These are phyloP conservation scores for Sarocladium kiliense DNA, from an alignment of 2,329 filamentous ascomycete genomes.

Conservation along the genomic window DNA sequence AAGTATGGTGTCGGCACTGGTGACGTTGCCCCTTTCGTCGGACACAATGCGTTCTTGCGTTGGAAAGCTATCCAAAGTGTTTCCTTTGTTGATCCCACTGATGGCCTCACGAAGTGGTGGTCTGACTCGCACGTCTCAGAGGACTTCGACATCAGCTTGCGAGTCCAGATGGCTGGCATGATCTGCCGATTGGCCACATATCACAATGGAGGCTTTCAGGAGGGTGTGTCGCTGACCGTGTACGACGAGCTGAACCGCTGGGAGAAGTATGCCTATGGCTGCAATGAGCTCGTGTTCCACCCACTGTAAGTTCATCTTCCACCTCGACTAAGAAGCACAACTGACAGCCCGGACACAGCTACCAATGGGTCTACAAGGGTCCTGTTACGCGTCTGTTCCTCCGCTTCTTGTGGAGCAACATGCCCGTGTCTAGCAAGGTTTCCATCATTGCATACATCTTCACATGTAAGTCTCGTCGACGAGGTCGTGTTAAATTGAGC, in stretches of 20 bases:
- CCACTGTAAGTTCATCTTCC: constrained; percentile 46
- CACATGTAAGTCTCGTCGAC: constrained; percentile 36
- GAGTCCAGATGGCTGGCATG: constrained; percentile 64
- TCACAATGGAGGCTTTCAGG: constrained; percentile 64
- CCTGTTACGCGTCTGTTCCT: constrained; percentile 63
- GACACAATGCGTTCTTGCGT: constrained; percentile 70
- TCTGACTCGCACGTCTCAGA: constrained; percentile 72
- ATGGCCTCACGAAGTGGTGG: constrained; percentile 40
- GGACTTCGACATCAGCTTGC: constrained; percentile 71
- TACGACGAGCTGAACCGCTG: constrained; percentile 68
- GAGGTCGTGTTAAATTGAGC: constrained; percentile 22
- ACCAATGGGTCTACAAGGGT: constrained; percentile 54
- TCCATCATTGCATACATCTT: constrained; percentile 68
- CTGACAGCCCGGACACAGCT: constrained; percentile 11
- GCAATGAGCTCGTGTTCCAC: constrained; percentile 66
- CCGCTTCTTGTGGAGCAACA: constrained; percentile 54
- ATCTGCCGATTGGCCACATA: constrained; percentile 65
- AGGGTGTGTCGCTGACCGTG: constrained; percentile 67
- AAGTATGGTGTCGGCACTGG: constrained; percentile 65
- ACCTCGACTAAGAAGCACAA: not conserved
- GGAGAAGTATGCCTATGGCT: constrained; percentile 71
- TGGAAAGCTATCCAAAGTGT: constrained; percentile 42
- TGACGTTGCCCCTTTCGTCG: constrained; percentile 70
- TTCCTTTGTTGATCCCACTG: constrained; percentile 16
- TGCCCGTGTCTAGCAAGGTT: constrained; percentile 61